Evolutionary conservation across 106 monocot species (phyloP), one percentile per base, ranked within the genome.

Genomic region (Dioscorea alata): DNA sequence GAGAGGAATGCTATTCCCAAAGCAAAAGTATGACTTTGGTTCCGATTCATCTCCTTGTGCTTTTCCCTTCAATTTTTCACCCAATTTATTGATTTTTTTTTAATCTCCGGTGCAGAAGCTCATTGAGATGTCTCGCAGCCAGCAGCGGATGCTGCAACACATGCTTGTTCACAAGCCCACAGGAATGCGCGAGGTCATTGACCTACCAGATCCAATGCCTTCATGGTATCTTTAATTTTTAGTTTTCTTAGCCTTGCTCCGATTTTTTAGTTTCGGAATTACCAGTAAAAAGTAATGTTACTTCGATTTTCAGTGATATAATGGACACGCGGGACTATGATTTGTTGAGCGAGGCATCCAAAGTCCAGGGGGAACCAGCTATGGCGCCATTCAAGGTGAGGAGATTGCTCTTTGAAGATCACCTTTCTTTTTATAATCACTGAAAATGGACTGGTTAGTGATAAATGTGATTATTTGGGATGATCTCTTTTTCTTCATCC

Each of bases 101-200:
- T 1, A 1, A 31, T 67, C 42, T 48, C 8, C 1, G 52, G 20
- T 70, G 68, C 75, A 96, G 96, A 92, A 73, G 63, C 75, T 96
- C 25, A 70, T 92, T 4, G 78, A 96, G 59, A 74, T 57, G 20
- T 86, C 96, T 15, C 59, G 74, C 67, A 56, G 73, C 14, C 96
- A 92, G 69, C 89, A 96, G 64, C 71, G 34, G 74, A 89, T 78
- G 84, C 72, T 92, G 67, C 80, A 96, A 75, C 88, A 89, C 68
- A 92, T 96, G 89, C 77, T 86, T 25, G 59, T 77, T 4, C 79
- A 86, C 71, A 32, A 89, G 64, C 96, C 96, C 8, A 50, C 79
- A 12, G 79, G 66, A 18, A 82, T 85, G 80, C 64, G 50, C 18
- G 75, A 80, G 32, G 78, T 21, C 62, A 6, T 56, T 4, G 67